A percentile compares a stretch with the other conserved stretches of the same genome.
Conservation (phyloP, 1,284 basidiomycete genomes). For the Trichosporon faecale region DNA sequence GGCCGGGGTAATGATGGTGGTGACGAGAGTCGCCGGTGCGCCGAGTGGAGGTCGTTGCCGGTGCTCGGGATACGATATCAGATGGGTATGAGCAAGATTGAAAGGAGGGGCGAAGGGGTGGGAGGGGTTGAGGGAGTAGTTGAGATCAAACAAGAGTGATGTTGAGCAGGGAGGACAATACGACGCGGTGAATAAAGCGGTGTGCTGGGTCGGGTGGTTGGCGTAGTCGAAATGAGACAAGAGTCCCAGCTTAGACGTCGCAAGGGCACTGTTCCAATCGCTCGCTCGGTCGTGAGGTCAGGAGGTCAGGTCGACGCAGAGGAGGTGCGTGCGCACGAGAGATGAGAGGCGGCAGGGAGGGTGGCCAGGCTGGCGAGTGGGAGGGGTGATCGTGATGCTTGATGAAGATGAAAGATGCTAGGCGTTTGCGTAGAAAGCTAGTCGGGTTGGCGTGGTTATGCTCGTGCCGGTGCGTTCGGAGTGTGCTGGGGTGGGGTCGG, state of each 20-base stretch:
- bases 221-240: neutral
- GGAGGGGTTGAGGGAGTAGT: neutral
- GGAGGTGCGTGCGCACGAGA: neutral
- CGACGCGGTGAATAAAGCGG: neutral
- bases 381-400: neutral
- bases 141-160: neutral
- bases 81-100: neutral
- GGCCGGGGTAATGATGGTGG: neutral
- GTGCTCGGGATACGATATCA: neutral
- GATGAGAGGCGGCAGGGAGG: neutral
- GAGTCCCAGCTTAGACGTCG: neutral
- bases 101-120: slow-evolving; percentile 3
- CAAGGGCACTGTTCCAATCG: neutral
- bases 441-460: neutral
- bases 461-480: neutral
- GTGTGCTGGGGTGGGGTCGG: neutral
- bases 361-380: neutral
- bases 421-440: neutral
- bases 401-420: neutral
- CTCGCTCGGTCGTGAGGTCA: neutral
- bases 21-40: neutral
- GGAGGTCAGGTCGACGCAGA: neutral
- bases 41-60: neutral
- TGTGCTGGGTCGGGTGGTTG: neutral
- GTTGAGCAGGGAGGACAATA: neutral